A percentile compares a stretch with the other conserved stretches of the same genome.
Conservation (phyloP, 805 yeast genomes). For the Pichia phayaonensis region DNA sequence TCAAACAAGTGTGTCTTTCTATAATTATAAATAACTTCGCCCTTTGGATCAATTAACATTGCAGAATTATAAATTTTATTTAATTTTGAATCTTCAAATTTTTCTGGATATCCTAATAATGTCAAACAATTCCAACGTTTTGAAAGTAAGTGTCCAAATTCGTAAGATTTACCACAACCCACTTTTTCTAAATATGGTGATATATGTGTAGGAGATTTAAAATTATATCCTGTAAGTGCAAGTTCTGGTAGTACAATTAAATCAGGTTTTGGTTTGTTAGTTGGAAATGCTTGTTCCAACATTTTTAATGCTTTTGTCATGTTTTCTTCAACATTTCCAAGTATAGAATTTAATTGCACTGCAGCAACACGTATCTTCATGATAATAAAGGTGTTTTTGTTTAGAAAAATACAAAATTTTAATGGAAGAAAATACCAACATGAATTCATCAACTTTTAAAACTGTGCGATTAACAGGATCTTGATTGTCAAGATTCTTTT, state of each 20-base stretch:
- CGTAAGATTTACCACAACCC: conserved; percentile 34
- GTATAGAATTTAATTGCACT: conserved; percentile 57
- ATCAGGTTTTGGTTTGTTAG: conserved; percentile 36
- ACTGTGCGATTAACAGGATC: background rate
- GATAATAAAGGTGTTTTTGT: background rate
- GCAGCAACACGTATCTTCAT: conserved; percentile 55
- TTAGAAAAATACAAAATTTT: background rate
- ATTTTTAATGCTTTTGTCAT: conserved; percentile 38
- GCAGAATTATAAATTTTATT: conserved; percentile 60
- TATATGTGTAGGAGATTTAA: conserved; percentile 38
- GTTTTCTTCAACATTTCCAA: conserved; percentile 54
- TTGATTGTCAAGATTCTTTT: background rate
- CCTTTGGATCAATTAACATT: conserved; percentile 50
- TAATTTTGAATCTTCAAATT: conserved; percentile 6
- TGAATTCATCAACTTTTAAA: background rate
- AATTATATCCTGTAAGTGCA: conserved; percentile 80
- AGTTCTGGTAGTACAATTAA: conserved; percentile 77
- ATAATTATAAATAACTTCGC: conserved; percentile 56
- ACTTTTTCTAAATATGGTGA: conserved; percentile 48
- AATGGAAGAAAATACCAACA: background rate
- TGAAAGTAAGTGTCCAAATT: conserved; percentile 53
- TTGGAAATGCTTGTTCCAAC: conserved; percentile 25
- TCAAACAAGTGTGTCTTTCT: conserved; percentile 70
- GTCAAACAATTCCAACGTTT: conserved; percentile 50
- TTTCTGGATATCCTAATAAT: conserved; percentile 78